Conservation (phyloP, 768 basidiomycete genomes). For the Suillus brevipes region DNA sequence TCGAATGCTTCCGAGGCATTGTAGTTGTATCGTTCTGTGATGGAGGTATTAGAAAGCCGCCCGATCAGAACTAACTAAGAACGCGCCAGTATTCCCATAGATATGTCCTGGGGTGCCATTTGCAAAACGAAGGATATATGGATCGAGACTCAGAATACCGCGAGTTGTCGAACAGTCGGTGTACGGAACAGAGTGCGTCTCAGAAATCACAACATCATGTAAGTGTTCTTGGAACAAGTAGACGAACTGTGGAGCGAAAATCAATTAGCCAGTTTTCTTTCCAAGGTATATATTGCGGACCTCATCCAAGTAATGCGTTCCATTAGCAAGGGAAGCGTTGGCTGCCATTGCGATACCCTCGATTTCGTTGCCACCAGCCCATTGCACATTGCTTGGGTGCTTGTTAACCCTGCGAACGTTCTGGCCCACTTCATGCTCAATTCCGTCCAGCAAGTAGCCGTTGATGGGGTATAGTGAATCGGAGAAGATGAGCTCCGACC, state of each 20-base stretch:
- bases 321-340: constrained; percentile 39
- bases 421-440: constrained; percentile 59
- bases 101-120: constrained; percentile 54
- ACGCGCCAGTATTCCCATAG: constrained; percentile 54
- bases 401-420: constrained; percentile 55
- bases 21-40: constrained; percentile 56
- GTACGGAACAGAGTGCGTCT: constrained; percentile 56
- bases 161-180: constrained; percentile 61
- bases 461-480: constrained; percentile 58
- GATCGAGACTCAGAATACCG: constrained; percentile 57
- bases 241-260: constrained; percentile 39
- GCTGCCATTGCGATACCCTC: constrained; percentile 50
- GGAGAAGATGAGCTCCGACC: constrained; percentile 64
- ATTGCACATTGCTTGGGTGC: constrained; percentile 58
- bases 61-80: not conserved
- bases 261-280: not conserved
- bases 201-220: constrained; percentile 46
- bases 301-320: constrained; percentile 50
- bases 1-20: constrained; percentile 53
- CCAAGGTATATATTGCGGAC: constrained; percentile 24
- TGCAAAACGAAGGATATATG: constrained; percentile 49
- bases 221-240: constrained; percentile 54
- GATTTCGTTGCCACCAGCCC: constrained; percentile 64
- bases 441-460: constrained; percentile 47
- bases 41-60: not conserved